phyloP scores from a whole-genome alignment of 179 eudicot genomes.

The Heliamphora pulchella region DNA sequence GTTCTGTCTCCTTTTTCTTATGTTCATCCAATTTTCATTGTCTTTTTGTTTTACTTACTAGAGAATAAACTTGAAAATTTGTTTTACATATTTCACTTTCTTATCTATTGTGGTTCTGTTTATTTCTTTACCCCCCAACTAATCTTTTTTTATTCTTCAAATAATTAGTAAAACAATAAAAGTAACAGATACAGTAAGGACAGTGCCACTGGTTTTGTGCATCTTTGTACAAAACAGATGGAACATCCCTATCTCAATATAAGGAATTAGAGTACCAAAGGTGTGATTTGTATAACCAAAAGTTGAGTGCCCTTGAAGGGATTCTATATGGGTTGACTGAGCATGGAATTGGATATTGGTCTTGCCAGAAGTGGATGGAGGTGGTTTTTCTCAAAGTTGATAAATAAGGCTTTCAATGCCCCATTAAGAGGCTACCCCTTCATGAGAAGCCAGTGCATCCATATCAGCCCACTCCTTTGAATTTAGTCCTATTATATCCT shows the following conservation, averaged over 20 bases:
- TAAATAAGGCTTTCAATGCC: background rate
- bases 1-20: slow-evolving; percentile 1
- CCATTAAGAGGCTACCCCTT: background rate
- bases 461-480: background rate
- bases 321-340: no score
- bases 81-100: background rate
- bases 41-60: background rate
- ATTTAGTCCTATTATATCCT: background rate
- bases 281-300: background rate
- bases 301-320: no score
- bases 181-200: background rate
- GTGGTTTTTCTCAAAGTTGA: no score
- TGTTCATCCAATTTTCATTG: background rate
- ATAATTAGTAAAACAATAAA: background rate
- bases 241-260: background rate
- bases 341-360: no score
- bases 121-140: background rate
- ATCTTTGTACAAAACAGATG: background rate
- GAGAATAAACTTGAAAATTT: background rate
- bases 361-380: no score
- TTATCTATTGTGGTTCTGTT: background rate
- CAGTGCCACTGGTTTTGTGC: background rate
- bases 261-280: background rate
- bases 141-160: background rate
- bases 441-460: background rate